These are phyloP conservation scores for Cucumis sativus DNA, from an alignment of 306 rosid genomes.

Conservation along the genomic window Cucumber_9930_V3 NC_026660.2:30949001-30949500, in stretches of 20 bases:
- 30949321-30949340: not conserved
- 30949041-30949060: slow-evolving; percentile 88
- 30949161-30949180: not conserved
- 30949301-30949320: not conserved
- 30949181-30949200: not conserved
- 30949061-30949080: slow-evolving; percentile 82
- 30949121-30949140: not conserved
- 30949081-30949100: slow-evolving; percentile 71
- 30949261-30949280: not conserved
- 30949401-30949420: not conserved
- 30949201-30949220: not conserved
- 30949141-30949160: not conserved
- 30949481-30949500: not conserved
- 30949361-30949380: not conserved
- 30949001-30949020: slow-evolving; percentile 92
- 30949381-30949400: not conserved
- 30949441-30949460: not conserved
- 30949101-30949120: slow-evolving; percentile 27
- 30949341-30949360: not conserved
- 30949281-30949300: not conserved
- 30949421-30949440: too few relatives aligned
- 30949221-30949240: not conserved
- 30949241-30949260: not conserved
- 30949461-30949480: not conserved
- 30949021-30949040: slow-evolving; percentile 99